Base-by-base conservation (phyloP, 768 basidiomycete species). In the Clathrus columnatus region DNA sequence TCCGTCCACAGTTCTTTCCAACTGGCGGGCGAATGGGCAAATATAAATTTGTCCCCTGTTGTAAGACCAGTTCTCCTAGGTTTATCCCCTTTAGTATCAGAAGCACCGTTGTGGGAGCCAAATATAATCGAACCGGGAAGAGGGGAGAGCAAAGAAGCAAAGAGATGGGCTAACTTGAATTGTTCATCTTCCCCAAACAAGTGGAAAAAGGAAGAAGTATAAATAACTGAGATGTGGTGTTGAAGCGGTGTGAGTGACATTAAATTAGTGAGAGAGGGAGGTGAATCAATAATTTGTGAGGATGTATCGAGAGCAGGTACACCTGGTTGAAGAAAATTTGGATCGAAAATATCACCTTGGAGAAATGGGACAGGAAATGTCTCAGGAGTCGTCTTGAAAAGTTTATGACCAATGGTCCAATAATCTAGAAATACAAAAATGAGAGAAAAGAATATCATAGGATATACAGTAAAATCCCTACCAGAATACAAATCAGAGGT, bases 301-400 rank as follows among this genome's bases (percentile, higher is more conserved):
- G 57, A 36, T 36, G 36, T 36, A 4, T 11, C 30, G 7, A 32
- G 11, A 14, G 49, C 29, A 17, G 21, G 27, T 5, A 23, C 20
- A 16, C 26, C 44, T 52, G 24, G 68, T 65, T 2, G 65, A 59
- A 17, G 18, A 21, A 11, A 21, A 18, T 16, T 28, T 29, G n/a
- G 63, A 48, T 56, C 81, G 72, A 46, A 85, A 0, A 65, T 70
- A 57, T 86, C 74, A 1, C 84, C 84, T 14, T 71, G 65, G n/a
- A 85, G 50, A 62, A 86, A 85, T 0, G 69, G 63, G 0, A 72
- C 78, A 1, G 80, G 78, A 65, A 80, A 84, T 0, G 74, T 71
- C 36, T 75, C 68, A 0, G 75, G 74, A 0, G 71, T 79, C 5
- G 76, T 72, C 48, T 64, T 73, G 68, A 83, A 86, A 17, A 86